These are phyloP conservation scores for Lasiodiplodia gonubiensis DNA, from an alignment of 2,329 filamentous ascomycete species.

Conservation along the genomic window DNA sequence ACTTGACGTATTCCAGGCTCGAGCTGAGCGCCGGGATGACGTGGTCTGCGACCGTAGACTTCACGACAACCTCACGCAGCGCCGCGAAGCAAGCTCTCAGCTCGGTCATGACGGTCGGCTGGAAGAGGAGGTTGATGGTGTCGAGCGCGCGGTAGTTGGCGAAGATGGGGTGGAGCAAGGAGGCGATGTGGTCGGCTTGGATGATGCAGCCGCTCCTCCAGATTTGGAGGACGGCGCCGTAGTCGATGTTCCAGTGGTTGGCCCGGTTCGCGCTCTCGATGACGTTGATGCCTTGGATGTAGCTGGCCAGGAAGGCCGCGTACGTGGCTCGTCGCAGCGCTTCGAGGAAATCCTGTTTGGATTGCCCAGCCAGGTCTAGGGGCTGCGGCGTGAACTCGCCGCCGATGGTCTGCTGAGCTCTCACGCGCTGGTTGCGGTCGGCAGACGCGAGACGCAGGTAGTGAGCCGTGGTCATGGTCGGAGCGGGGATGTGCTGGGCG, in stretches of 20 bases:
- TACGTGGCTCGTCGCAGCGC: conserved; percentile 67
- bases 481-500: conserved; percentile 65
- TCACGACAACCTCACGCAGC: conserved; percentile 63
- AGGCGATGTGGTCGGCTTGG: conserved; percentile 67
- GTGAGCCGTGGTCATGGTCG: conserved; percentile 68
- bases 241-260: conserved; percentile 65
- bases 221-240: conserved; percentile 61
- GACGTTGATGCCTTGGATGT: conserved; percentile 69
- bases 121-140: conserved; percentile 54
- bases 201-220: conserved; percentile 77
- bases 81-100: conserved; percentile 46
- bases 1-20: conserved; percentile 71
- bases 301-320: conserved; percentile 65
- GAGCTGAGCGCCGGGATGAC: conserved; percentile 66
- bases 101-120: conserved; percentile 58
- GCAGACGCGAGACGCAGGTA: conserved; percentile 68
- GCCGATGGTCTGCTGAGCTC: conserved; percentile 56
- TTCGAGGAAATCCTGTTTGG: conserved; percentile 58
- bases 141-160: conserved; percentile 43
- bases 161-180: conserved; percentile 60
- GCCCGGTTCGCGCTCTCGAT: conserved; percentile 64
- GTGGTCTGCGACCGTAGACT: conserved; percentile 62
- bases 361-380: conserved; percentile 36
- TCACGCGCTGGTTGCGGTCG: conserved; percentile 62
- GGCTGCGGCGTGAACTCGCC: conserved; percentile 49